Evolutionary conservation across 2,329 filamentous ascomycete species (phyloP), one percentile per base, ranked within the genome.

Genomic region (Trichoderma sp.): DNA sequence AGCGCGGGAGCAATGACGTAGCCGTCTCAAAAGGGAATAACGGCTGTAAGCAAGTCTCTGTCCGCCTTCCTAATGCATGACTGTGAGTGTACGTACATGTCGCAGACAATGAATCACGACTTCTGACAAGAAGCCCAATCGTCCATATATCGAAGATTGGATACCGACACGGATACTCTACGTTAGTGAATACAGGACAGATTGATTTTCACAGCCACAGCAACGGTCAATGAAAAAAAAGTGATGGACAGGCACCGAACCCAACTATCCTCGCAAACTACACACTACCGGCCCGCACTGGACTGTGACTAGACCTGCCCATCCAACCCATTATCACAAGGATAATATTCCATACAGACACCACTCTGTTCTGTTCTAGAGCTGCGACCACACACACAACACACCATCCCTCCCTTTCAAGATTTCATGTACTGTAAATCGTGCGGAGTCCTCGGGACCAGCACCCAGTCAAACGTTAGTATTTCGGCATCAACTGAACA

Each of bases 1-100:
- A 31, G 60, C 5, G 33, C 35, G 64, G 35, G 33, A 62, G 33
- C 18, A 18, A 72, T 72, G 69, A 72, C 69, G 69, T 72, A 72
- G 38, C 33, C 4, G 69, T 53, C 59, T 64, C 69, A 53, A 64
- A 64, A 24, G 5, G 69, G 69, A 29, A 64, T 72, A 72, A 72
- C 38, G 38, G 69, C 69, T 53, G 59, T 72, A 24, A 72, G 59
- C 69, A 24, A 24, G 69, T 21, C 24, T 63, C 41, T 45, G 69
- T 64, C 59, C 59, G 59, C 59, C 59, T 72, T 63, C 69, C 59
- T 35, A 38, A 60, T 41, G 50, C 50, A 56, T 56, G 50, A 45
- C 41, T 45, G 41, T n/a, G 41, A n/a, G 16, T 14, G 11, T 24
- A 56, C n/a, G 50, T 56, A 45, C 41, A 45, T 56, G 50, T 24